Evolutionary conservation across 352 stramenopile genomes (phyloP).

Genomic region (Hyaloperonospora brassicae): DNA sequence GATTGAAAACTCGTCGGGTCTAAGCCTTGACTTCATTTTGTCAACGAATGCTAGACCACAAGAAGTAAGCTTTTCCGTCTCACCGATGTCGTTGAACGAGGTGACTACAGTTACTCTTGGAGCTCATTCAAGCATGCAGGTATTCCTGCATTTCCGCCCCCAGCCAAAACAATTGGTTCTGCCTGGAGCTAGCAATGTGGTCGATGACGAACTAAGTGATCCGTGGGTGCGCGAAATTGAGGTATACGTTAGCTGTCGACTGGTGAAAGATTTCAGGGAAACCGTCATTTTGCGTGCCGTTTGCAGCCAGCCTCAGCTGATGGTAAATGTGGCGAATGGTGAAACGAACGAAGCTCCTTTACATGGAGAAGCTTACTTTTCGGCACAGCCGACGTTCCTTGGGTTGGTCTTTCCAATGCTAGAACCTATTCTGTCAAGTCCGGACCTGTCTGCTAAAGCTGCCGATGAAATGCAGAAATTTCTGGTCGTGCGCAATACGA

Average conservation of each 20-base stretch:
- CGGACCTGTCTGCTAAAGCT: slow-evolving; percentile 23
- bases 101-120: slow-evolving; percentile 68
- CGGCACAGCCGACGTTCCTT: slow-evolving; percentile 64
- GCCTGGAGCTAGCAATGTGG: slow-evolving; percentile 4
- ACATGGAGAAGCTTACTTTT: slow-evolving; percentile 27
- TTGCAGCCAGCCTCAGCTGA: slow-evolving; percentile 70
- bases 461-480: slow-evolving; percentile 51
- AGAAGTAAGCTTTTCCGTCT: slow-evolving; percentile 79
- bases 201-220: slow-evolving; percentile 25
- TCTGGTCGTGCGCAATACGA: slow-evolving; percentile 70
- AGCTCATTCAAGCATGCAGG: slow-evolving; percentile 62
- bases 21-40: slow-evolving; percentile 82
- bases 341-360: slow-evolving; percentile 29
- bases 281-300: slow-evolving; percentile 72
- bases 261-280: slow-evolving; percentile 85
- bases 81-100: slow-evolving; percentile 77
- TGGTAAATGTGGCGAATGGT: slow-evolving; percentile 53
- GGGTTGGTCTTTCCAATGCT: slow-evolving; percentile 75
- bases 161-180: slow-evolving; percentile 33
- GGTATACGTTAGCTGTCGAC: slow-evolving; percentile 80
- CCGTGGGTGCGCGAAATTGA: slow-evolving; percentile 80
- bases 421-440: slow-evolving; percentile 47
- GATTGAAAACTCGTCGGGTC: slow-evolving; percentile 79
- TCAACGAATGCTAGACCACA: slow-evolving; percentile 72
- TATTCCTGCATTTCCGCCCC: slow-evolving; percentile 82